phyloP scores from a whole-genome alignment of 2,329 filamentous ascomycete species.

The Botryotinia calthae region DNA sequence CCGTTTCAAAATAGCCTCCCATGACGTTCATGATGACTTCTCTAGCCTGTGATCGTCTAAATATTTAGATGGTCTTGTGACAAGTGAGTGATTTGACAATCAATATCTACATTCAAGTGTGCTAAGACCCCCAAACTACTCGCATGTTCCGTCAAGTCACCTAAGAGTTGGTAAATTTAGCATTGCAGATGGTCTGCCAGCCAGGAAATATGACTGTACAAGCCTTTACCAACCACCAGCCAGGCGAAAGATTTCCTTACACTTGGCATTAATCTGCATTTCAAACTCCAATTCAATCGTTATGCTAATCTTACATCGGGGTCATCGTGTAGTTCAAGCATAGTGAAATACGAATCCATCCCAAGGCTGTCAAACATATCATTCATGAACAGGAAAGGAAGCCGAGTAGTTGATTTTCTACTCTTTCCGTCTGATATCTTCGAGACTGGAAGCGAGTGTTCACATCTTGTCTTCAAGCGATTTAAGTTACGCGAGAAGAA shows the following conservation, averaged over 20 bases:
- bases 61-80: rapidly evolving
- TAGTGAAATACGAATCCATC: rapidly evolving
- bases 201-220: background rate
- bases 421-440: background rate
- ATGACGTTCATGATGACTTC: no score
- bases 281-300: background rate
- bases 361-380: background rate
- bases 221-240: background rate
- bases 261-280: background rate
- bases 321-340: no score
- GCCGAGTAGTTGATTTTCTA: background rate
- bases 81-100: background rate
- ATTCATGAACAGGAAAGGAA: background rate
- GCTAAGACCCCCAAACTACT: rapidly evolving
- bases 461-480: rapidly evolving
- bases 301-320: background rate
- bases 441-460: background rate
- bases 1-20: no score
- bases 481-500: rapidly evolving
- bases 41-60: background rate
- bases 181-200: rapidly evolving
- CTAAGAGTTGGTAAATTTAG: no score
- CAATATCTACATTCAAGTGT: background rate
- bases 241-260: background rate
- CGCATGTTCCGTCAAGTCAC: no score